Base-by-base conservation (phyloP, 495 filamentous ascomycete species). In the Jackrogersella minutella region DNA sequence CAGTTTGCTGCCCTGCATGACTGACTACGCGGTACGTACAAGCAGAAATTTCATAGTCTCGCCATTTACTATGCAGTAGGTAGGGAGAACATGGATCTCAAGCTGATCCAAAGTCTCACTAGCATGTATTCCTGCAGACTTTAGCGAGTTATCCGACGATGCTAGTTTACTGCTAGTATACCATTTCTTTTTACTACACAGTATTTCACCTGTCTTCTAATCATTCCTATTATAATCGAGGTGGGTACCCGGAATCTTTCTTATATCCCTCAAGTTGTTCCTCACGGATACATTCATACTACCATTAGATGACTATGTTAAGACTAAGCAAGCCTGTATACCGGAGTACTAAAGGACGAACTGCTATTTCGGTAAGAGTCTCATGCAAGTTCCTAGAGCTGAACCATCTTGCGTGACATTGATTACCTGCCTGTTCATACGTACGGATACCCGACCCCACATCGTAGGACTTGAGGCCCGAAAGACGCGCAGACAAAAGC, bases 1-100 rank as follows among this genome's bases (percentile, higher is more conserved):
- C 56, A 40, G 66, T 64, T 69, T 69, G 66, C 66, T 69, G 55
- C 60, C 54, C 60, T 69, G 60, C 66, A 64, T 64, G 49, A 63
- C 53, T 47, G 21, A 46, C 9, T 30, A 30, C 26, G 7, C 26
- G 7, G 10, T 34, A 46, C 65, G n/a, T n/a, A n/a, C n/a, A n/a
- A 54, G 31, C 54, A 36, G 57, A 63, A 63, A 68, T 58, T 63
- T 58, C 47, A 50, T 39, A 33, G 21, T 24, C 19, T 49, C 44
- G 19, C 14, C 13, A 30, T 30, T 30, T 30, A 30, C 26, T 30
- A 30, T 30, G 3, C n/a, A 54, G 17, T 39, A 39, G 41, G 41
- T 11, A 58, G 47, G 65, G 54, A 68, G 40, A 39, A 44, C 22
- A 63, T 68, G 65, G 64, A 59, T 63, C 54, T 36, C 53, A 39